Base-by-base conservation (phyloP, 2,329 filamentous ascomycete species). In the Raffaelea deltoideospora region DNA sequence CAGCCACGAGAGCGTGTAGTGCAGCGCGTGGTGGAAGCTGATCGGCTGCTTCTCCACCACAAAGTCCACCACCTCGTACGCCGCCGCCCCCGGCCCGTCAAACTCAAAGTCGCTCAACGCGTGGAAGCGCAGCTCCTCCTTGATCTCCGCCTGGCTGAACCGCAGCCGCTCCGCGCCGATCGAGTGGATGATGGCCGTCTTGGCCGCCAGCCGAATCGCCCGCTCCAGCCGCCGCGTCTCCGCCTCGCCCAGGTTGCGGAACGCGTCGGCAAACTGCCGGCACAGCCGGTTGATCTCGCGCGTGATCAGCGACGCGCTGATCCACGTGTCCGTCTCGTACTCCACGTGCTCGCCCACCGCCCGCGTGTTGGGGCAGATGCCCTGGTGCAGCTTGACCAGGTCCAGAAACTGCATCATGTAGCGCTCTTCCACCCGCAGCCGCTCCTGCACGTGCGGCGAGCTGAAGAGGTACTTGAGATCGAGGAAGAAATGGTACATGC, bases 261-360 rank as follows among this genome's bases (percentile, higher is more conserved):
- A 98, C 0, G 90, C 78, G 48, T 93, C 83, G 0, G 86, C 78
- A 40, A 96, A 79, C 49, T 90, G 81, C 43, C 87, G 72, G 50
- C 88, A 94, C 27, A 96, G 70, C 37, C 84, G 76, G 53, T 96
- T 96, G 54, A 98, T 88, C 54, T 98, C 88, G 35, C 88, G 73
- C 34, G 90, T 95, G 40, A 98, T 82, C 35, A 96, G 68, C 7
- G 87, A 94, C 4, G 90, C 88, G 40, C 84, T 92, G 37, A 98
- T 96, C 90, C 90, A 98, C 17, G 85, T 82, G 58, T 98, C 92
- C 2, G 87, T 92, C 57, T 98, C 90, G 52, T 96, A 98, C 55
- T 98, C 92, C 23, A 98, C 83, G 54, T 98, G 90, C 51, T 96
- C 90, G 14, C 87, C 86, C 18, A 95, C 74, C 3, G 88, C 90